Percentiles rank a stretch among this genome's conserved stretches.
These are phyloP conservation scores for Dittrichia graveolens DNA, from an alignment of 129 eudicot genomes.

Conservation along the genomic window DNA sequence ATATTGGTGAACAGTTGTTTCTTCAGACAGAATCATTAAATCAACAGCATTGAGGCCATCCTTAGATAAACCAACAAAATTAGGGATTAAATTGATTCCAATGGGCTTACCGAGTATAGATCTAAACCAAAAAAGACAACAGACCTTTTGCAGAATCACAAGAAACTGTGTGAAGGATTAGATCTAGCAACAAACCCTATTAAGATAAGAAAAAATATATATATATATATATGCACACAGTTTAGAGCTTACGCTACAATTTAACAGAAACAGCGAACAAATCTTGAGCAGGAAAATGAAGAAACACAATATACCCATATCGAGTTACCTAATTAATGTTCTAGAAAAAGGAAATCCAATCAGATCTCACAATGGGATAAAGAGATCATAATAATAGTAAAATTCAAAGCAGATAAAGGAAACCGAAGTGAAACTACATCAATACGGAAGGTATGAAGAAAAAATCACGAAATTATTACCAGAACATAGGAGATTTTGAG, in stretches of 20 bases:
- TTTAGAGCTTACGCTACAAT: conserved; percentile 19
- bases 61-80: not conserved
- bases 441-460: not conserved
- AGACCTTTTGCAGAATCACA: not conserved
- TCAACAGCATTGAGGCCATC: conserved; percentile 24
- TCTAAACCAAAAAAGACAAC: conserved; percentile 15
- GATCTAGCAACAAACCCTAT: conserved; percentile 16
- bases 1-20: conserved; percentile 13
- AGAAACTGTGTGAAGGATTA: not conserved
- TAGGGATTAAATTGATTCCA: not conserved
- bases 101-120: not conserved
- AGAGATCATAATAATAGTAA: conserved; percentile 5
- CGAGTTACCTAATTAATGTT: conserved; percentile 1
- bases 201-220: not conserved
- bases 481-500: conserved; percentile 16
- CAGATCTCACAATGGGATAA: conserved; percentile 12
- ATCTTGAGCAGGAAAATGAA: not conserved
- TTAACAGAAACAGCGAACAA: conserved; percentile 4
- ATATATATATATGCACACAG: not conserved
- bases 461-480: conserved; percentile 22
- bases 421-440: not conserved
- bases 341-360: not conserved
- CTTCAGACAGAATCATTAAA: conserved; percentile 12
- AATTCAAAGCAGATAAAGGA: conserved; percentile 1
- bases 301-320: not conserved